A percentile compares a stretch with the other conserved stretches of the same genome.
Evolutionary conservation across 2,329 filamentous ascomycete species (phyloP).

Genomic region (Aspergillus flavus): DNA sequence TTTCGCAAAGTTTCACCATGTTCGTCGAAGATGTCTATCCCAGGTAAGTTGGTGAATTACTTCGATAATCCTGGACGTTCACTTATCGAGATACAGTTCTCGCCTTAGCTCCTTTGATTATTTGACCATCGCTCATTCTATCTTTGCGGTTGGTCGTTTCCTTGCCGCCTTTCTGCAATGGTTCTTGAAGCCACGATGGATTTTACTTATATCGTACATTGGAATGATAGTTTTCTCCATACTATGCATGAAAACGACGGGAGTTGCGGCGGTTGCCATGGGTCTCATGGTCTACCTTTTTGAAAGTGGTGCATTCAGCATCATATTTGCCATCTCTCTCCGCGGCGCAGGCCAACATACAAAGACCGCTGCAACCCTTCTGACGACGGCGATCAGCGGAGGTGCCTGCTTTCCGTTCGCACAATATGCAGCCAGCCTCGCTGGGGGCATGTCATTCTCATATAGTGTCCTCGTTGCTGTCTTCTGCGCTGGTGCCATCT

Average conservation of each 20-base stretch:
- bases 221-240: constrained; percentile 56
- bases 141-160: constrained; percentile 63
- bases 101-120: constrained; percentile 44
- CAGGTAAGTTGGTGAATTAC: constrained; percentile 18
- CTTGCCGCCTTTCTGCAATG: constrained; percentile 55
- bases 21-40: constrained; percentile 49
- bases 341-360: constrained; percentile 62
- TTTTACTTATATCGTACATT: constrained; percentile 57
- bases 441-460: constrained; percentile 48
- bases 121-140: constrained; percentile 57
- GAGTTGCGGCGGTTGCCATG: constrained; percentile 49
- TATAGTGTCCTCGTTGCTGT: constrained; percentile 57
- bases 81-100: constrained; percentile 14
- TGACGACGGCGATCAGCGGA: constrained; percentile 58
- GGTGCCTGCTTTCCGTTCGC: constrained; percentile 60
- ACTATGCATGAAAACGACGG: constrained; percentile 54
- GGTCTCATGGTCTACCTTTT: constrained; percentile 60
- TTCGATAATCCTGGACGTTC: neutral
- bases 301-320: constrained; percentile 62
- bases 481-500: constrained; percentile 54
- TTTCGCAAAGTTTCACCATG: constrained; percentile 51
- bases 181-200: constrained; percentile 60
- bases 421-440: constrained; percentile 49
- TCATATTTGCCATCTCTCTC: constrained; percentile 61
- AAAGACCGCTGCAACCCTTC: constrained; percentile 56